Evolutionary conservation across 139 green algal species (phyloP).

Genomic region (Chlamydomonas sphaeroides): DNA sequence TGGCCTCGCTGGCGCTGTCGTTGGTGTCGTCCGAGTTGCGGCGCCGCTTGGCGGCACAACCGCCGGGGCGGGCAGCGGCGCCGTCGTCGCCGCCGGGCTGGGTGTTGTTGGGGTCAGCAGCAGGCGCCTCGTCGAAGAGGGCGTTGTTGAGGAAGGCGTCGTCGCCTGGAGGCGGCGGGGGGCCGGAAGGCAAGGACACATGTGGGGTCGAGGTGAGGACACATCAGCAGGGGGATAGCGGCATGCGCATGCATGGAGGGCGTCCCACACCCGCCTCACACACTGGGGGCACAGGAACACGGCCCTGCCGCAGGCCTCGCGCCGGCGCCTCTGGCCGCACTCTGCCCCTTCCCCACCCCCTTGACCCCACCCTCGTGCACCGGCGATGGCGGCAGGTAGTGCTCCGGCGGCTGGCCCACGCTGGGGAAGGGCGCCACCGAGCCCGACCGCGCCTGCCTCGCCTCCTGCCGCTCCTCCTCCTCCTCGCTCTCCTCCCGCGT

Average conservation of each 20-base stretch:
- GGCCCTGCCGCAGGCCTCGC: no score
- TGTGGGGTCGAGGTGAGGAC: no score
- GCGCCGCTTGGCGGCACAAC: constrained; percentile 3
- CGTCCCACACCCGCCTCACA: no score
- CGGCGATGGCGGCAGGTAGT: constrained; percentile 26
- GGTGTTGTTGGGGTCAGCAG: background rate
- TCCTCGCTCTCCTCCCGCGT: background rate
- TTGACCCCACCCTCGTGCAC: background rate
- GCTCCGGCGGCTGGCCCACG: constrained; percentile 16
- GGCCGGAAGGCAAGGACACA: no score
- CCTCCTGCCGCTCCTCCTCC: background rate
- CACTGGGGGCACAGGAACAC: no score
- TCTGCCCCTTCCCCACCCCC: no score
- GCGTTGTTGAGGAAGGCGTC: no score
- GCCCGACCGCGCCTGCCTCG: background rate
- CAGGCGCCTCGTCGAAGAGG: background rate
- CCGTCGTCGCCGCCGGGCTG: background rate
- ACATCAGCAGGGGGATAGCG: no score
- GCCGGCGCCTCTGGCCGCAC: no score
- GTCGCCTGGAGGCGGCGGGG: no score
- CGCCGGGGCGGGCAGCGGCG: background rate
- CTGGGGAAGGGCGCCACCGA: background rate
- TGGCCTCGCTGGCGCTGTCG: constrained; percentile 19
- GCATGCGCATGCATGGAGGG: no score
- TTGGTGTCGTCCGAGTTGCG: constrained; percentile 28